Evolutionary conservation across 768 basidiomycete species (phyloP).

Genomic region (Phanerochaete sordida): DNA sequence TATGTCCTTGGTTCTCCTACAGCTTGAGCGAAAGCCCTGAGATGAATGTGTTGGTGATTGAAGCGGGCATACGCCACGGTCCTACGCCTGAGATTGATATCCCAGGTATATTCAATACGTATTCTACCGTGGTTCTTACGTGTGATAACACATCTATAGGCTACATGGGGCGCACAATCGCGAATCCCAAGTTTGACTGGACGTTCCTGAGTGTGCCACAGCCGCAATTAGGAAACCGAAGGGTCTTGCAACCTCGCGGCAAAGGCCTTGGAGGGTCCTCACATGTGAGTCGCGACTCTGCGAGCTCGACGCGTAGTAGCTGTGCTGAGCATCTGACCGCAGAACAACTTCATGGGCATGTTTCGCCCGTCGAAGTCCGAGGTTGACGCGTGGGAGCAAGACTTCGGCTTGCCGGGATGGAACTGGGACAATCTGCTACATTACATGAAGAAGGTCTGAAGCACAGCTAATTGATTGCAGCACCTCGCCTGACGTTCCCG

Average conservation of each 20-base stretch:
- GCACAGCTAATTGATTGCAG: background rate
- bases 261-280: constrained; percentile 12
- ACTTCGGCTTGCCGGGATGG: constrained; percentile 25
- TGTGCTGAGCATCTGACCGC: background rate
- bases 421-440: constrained; percentile 21
- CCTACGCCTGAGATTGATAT: constrained; percentile 10
- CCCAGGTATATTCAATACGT: constrained; percentile 7
- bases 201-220: constrained; percentile 16
- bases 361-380: constrained; percentile 9
- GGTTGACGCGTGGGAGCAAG: constrained; percentile 14
- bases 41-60: constrained; percentile 26
- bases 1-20: background rate
- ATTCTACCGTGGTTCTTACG: background rate
- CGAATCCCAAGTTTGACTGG: constrained; percentile 19
- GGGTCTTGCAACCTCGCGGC: constrained; percentile 9
- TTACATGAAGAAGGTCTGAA: constrained; percentile 21
- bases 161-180: constrained; percentile 3
- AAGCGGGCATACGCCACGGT: constrained; percentile 24
- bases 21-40: constrained; percentile 26
- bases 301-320: background rate
- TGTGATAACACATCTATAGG: background rate
- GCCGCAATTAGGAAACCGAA: constrained; percentile 8
- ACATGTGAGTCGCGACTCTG: background rate
- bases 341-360: constrained; percentile 15
- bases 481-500: background rate